Conservation (phyloP, 2,329 filamentous ascomycete species). For the Parasarocladium wereldwijsianum region DNA sequence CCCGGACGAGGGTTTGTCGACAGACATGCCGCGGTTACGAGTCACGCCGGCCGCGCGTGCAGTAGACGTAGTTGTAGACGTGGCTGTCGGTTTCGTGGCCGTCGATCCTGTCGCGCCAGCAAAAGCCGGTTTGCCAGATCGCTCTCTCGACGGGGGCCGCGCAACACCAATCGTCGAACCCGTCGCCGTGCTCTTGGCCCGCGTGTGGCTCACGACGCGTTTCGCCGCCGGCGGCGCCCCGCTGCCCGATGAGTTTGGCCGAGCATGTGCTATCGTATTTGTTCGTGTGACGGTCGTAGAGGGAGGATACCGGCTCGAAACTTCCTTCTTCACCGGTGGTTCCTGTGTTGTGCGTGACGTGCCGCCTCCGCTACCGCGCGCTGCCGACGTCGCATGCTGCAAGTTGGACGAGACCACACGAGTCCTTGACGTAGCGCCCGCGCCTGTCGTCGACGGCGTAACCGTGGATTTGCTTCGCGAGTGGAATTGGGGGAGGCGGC, state of each 20-base stretch:
- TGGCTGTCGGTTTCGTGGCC: slow-evolving; percentile 5
- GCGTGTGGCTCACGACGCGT: slow-evolving; percentile 12
- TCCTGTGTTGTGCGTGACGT: slow-evolving; percentile 4
- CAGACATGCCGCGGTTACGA: no score
- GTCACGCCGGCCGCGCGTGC: no score
- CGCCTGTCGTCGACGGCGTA: slow-evolving; percentile 3
- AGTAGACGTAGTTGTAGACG: slow-evolving; percentile 3
- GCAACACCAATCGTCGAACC: slow-evolving; percentile 13
- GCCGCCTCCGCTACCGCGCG: not conserved
- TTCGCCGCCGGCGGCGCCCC: slow-evolving; percentile 10
- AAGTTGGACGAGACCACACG: slow-evolving; percentile 12
- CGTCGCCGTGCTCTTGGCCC: slow-evolving; percentile 17
- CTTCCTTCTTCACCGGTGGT: slow-evolving; percentile 10
- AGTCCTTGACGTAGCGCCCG: not conserved
- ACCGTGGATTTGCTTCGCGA: slow-evolving; percentile 17
- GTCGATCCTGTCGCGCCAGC: not conserved
- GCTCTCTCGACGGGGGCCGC: slow-evolving; percentile 15
- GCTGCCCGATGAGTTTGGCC: slow-evolving; percentile 16
- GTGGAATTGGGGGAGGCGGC: slow-evolving; percentile 32
- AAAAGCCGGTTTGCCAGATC: slow-evolving; percentile 5
- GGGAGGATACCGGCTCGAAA: slow-evolving; percentile 17
- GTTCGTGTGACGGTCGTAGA: slow-evolving; percentile 16
- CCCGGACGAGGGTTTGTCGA: slow-evolving; percentile 1
- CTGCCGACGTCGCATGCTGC: slow-evolving; percentile 1
- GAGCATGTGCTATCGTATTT: slow-evolving; percentile 8